Evolutionary conservation across 495 filamentous ascomycete species (phyloP).

Genomic region (Podospora appendiculata): DNA sequence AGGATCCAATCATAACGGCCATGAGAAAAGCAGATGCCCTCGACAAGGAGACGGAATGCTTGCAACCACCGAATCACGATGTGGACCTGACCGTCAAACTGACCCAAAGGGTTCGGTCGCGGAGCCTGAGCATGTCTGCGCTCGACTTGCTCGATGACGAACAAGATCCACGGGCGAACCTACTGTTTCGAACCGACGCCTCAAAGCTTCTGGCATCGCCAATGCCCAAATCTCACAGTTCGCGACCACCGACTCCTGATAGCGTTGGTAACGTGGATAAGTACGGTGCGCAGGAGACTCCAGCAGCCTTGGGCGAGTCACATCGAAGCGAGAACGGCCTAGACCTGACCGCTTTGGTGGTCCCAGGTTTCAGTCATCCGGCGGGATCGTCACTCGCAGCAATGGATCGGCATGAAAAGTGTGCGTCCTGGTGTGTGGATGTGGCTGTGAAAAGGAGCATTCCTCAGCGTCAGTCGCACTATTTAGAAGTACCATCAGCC

Average conservation of each 20-base stretch:
- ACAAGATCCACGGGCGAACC: not conserved
- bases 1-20: constrained; percentile 33
- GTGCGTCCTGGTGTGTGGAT: not conserved
- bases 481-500: not conserved
- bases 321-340: no score
- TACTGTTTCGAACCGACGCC: not conserved
- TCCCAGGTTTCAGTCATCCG: not conserved
- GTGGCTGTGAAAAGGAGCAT: not conserved
- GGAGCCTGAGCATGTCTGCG: constrained; percentile 26
- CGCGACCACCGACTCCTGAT: not conserved
- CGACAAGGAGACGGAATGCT: constrained; percentile 34
- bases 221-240: not conserved
- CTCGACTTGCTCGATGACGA: constrained; percentile 10
- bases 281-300: not conserved
- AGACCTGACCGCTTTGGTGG: not conserved
- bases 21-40: constrained; percentile 46
- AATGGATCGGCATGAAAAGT: constrained; percentile 23
- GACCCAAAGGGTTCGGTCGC: constrained; percentile 13
- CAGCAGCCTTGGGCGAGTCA: no score
- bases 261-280: not conserved
- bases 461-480: no score
- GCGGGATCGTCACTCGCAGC: not conserved
- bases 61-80: constrained; percentile 28
- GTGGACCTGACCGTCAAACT: constrained; percentile 26
- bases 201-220: not conserved